Evolutionary conservation across 2,329 filamentous ascomycete species (phyloP).

Genomic region (Reticulascus tulasneorum): DNA sequence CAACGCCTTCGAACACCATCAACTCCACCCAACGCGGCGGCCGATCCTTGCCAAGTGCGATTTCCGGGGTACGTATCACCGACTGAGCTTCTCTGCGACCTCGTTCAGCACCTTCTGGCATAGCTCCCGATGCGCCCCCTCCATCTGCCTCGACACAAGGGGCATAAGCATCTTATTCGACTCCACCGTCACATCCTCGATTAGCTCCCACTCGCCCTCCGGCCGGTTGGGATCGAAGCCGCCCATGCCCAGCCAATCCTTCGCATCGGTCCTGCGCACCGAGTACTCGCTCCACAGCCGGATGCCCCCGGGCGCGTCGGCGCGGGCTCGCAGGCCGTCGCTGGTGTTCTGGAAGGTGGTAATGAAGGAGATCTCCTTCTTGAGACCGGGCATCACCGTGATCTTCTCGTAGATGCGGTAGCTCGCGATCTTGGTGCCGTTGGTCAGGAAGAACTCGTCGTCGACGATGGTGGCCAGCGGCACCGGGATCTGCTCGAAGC

Average conservation of each 20-base stretch:
- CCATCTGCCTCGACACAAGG: constrained; percentile 25
- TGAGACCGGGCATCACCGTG: constrained; percentile 33
- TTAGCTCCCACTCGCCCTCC: constrained; percentile 26
- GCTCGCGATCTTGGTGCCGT: constrained; percentile 27
- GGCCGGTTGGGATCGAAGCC: too few relatives aligned
- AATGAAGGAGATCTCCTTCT: constrained; percentile 35
- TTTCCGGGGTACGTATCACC: too few relatives aligned
- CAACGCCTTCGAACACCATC: too few relatives aligned
- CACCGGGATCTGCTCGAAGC: constrained; percentile 29
- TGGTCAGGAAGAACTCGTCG: constrained; percentile 37
- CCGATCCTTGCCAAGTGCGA: too few relatives aligned
- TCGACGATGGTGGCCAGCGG: constrained; percentile 27
- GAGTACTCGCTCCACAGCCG: constrained; percentile 35
- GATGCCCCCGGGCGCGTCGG: constrained; percentile 38
- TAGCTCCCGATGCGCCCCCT: constrained; percentile 24
- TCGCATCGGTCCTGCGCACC: constrained; percentile 18
- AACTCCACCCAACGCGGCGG: too few relatives aligned
- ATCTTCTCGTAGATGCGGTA: constrained; percentile 28
- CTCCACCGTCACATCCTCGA: constrained; percentile 27
- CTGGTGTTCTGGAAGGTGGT: constrained; percentile 39
- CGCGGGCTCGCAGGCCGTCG: constrained; percentile 37
- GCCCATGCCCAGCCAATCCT: constrained; percentile 11
- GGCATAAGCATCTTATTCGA: constrained; percentile 31
- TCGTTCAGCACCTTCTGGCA: constrained; percentile 26
- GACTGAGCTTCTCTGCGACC: constrained; percentile 17